Evolutionary conservation across 192 early-diverging fungal genomes (phyloP).

Genomic region (Gigaspora rosea): DNA sequence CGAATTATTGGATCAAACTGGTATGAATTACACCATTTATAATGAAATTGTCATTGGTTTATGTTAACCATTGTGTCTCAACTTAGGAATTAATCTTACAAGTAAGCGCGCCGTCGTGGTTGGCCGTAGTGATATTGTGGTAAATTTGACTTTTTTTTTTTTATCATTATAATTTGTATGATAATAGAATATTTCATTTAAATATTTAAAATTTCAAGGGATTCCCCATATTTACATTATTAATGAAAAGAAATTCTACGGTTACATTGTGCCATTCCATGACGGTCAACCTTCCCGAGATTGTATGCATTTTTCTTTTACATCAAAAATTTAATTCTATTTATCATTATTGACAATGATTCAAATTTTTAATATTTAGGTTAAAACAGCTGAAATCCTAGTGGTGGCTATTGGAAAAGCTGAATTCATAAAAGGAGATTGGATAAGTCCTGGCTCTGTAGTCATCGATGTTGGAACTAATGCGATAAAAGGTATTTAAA

Average conservation of each 20-base stretch:
- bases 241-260: conserved; percentile 83
- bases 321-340: not conserved
- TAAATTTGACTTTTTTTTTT: conserved; percentile 23
- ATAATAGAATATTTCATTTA: not conserved
- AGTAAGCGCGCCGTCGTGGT: conserved; percentile 94
- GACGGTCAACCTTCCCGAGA: conserved; percentile 72
- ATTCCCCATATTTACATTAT: conserved; percentile 80
- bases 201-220: conserved; percentile 46
- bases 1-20: conserved; percentile 74
- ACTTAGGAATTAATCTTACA: conserved; percentile 59
- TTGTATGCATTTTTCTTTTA: conserved; percentile 53
- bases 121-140: conserved; percentile 96
- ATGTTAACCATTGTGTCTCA: not conserved
- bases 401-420: conserved; percentile 86
- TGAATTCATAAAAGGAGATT: conserved; percentile 84
- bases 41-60: not conserved
- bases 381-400: conserved; percentile 81
- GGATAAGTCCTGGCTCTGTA: conserved; percentile 91
- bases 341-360: not conserved
- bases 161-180: not conserved
- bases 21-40: conserved; percentile 15
- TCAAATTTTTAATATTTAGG: conserved; percentile 28
- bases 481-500: conserved; percentile 61
- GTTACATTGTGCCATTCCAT: conserved; percentile 93
- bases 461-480: conserved; percentile 99